Base-by-base conservation (phyloP, 768 basidiomycete genomes). In the Daedaleopsis sinensis region DNA sequence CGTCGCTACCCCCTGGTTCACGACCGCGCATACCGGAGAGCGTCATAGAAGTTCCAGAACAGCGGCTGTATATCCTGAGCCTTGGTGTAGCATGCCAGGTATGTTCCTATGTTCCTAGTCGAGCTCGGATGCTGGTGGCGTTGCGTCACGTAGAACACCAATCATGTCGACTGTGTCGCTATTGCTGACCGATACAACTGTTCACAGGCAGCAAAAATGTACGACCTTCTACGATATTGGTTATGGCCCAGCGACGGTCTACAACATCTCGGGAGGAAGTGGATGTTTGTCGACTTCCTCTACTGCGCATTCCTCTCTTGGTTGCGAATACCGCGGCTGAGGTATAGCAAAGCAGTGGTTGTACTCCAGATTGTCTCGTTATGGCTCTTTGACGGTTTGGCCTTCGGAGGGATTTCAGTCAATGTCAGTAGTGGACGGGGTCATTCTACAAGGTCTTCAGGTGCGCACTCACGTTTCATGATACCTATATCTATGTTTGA, bases 61-160 rank as follows among this genome's bases (percentile, higher is more conserved):
- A 94, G 71, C 81, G 94, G 52, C 81, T 91, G 7, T 93, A 95
- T 68, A 82, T 83, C 64, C 78, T 93, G 47, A 90, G 92, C 62
- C 74, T 94, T 24, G 90, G 88, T 9, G 82, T 87, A 43, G 78
- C 94, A 2, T 79, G 91, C 37, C 93, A 95, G 82, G 93, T 90
- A 64, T 57, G 81, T 66, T 53, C 44, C n/a, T 90, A 64, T 57
- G 81, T 66, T 55, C 52, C n/a, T 35, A 35, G 16, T 36, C 43
- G 19, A 32, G 21, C 23, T 16, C 16, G 23, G 19, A 16, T 2
- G 12, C 23, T 53, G 38, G 52, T 15, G 37, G 35, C 38, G 13
- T 23, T 35, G 36, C 18, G 7, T 21, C 37, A 23, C 46, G 15
- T 15, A 43, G n/a, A n/a, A n/a, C n/a, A n/a, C n/a, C n/a, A n/a